Percentiles rank a stretch among this genome's conserved stretches.
phyloP scores from a whole-genome alignment of 345 rosid genomes.

The Capsella bursapastoris region DNA sequence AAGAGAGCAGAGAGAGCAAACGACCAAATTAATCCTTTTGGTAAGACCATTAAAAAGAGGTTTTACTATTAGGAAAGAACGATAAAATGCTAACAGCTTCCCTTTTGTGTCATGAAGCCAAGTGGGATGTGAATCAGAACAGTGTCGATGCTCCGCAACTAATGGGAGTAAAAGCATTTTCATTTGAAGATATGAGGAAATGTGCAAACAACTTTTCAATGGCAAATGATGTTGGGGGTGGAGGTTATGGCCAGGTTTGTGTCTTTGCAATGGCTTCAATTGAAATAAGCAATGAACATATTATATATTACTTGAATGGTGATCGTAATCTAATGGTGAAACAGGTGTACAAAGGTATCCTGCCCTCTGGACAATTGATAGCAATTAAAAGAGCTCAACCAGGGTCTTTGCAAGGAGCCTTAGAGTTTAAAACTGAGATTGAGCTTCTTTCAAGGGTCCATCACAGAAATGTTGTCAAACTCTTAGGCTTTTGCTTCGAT shows the following conservation, averaged over 20 bases:
- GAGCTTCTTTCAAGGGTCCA: slow-evolving; percentile 85
- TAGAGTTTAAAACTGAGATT: slow-evolving; percentile 74
- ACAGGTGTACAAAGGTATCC: slow-evolving; percentile 72
- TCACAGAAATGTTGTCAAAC: slow-evolving; percentile 69
- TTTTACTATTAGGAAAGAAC: background rate
- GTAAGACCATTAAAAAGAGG: background rate
- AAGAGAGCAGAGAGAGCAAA: slow-evolving; percentile 21
- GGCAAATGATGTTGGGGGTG: slow-evolving; percentile 9
- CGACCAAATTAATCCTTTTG: slow-evolving; percentile 38
- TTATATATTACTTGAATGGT: background rate
- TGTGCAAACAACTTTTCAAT: background rate
- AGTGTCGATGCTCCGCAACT: background rate
- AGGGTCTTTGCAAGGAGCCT: slow-evolving; percentile 72
- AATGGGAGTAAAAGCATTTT: slow-evolving; percentile 14
- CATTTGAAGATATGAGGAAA: slow-evolving; percentile 14
- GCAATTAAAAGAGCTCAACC: slow-evolving; percentile 74
- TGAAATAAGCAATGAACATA: background rate
- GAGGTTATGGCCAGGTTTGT: slow-evolving; percentile 21
- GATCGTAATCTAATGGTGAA: background rate
- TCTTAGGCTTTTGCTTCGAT: slow-evolving; percentile 69
- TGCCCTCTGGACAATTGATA: slow-evolving; percentile 52
- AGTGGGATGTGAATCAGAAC: slow-evolving; percentile 3
- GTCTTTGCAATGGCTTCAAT: background rate
- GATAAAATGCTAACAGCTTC: background rate
- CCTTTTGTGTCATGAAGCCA: background rate